phyloP scores from a whole-genome alignment of 768 basidiomycete species.

The Cyclocybe cylindracea region DNA sequence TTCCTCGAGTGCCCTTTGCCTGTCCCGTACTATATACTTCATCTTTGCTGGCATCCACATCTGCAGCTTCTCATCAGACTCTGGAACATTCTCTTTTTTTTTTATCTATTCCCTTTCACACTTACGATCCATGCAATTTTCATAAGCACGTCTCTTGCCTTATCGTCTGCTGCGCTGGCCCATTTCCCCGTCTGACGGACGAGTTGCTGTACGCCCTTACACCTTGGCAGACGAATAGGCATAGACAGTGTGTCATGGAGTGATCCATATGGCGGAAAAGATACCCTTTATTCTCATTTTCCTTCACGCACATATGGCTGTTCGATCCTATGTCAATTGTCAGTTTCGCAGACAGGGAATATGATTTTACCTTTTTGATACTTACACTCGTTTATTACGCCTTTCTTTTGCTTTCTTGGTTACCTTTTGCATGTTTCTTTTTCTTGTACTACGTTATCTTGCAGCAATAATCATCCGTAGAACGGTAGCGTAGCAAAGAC shows the following conservation, averaged over 20 bases:
- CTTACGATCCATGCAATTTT: background rate
- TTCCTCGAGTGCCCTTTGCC: background rate
- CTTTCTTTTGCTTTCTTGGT: background rate
- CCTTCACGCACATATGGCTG: too few species aligned
- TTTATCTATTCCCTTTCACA: constrained; percentile 3
- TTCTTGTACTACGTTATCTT: constrained; percentile 5
- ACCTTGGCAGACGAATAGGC: constrained; percentile 7
- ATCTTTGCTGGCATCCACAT: constrained; percentile 7
- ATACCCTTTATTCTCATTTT: too few species aligned
- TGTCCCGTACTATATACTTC: background rate
- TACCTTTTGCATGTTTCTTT: background rate
- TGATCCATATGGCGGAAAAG: too few species aligned
- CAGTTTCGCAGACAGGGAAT: background rate
- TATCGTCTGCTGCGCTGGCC: background rate
- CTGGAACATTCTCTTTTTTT: constrained; percentile 1
- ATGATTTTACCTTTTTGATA: constrained; percentile 5
- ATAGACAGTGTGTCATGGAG: constrained; percentile 2
- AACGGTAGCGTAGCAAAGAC: constrained; percentile 11
- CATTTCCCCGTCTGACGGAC: background rate
- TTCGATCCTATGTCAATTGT: too few species aligned
- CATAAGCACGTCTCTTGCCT: background rate
- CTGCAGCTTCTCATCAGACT: constrained; percentile 9
- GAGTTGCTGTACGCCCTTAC: constrained; percentile 5
- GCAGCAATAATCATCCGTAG: constrained; percentile 13
- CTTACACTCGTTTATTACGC: constrained; percentile 1